Base-by-base conservation (phyloP, 257 asterid genomes). In the Solanum acaule region DNA sequence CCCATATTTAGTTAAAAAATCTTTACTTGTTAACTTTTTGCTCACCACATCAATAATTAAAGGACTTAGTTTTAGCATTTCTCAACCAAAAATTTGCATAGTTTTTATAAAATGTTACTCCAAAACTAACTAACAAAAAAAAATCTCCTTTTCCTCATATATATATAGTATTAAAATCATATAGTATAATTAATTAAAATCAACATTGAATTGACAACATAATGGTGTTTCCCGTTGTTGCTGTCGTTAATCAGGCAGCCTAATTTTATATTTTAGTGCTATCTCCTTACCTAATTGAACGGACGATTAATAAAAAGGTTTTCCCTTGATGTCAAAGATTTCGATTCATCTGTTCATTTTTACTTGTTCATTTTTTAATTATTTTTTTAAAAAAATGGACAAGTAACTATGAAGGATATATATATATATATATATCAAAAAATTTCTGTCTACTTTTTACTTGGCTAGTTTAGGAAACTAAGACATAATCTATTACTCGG, bases 191-290 rank as follows among this genome's bases (percentile, higher is more conserved):
- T 22, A 75, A 75, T 42, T n/a, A 11, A 78, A 31, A 81, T 46
- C 6, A 40, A 81, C 40, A 81, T 44, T 81, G 68, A 81, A 29
- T 81, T 16, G 85, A 46, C 85, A 79, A 81, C 18, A 46, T 81
- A 46, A 75, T 81, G 68, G 86, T 81, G 42, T 46, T 81, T 81
- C 10, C 85, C 68, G 18, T 81, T 81, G 68, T 42, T 79, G 67
- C 1, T 46, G 86, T 81, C 86, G 86, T 46, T 79, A 46, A 81
- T 49, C 86, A 18, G 40, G 67, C 77, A 72, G 11, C 22, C 6
- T 16, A 52, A 52, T 52, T 52, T 52, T 52, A 46, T 81, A 27
- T 22, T 81, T 46, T 16, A 10, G 6, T 29, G 85, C 18, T 22
- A 52, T 59, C 27, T 44, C 85, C 18, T 46, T 81, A 16, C 86